Evolutionary conservation across 169 alveolate species (phyloP), one percentile per base, ranked within the genome.

Genomic region (Cryptosporidium muris): DNA sequence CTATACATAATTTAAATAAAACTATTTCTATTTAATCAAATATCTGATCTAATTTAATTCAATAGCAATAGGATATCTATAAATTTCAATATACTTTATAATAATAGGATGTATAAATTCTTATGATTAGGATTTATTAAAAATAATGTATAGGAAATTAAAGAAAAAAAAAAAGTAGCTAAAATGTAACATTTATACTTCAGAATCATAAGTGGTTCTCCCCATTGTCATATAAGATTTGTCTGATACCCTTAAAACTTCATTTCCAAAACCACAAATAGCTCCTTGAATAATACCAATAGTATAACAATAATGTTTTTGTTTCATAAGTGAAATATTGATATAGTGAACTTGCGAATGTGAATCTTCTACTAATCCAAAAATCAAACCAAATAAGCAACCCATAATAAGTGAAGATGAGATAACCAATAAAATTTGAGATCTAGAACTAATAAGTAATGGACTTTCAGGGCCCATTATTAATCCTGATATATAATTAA

Each of bases 361-460:
- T 82, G 95, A 98, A 36, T 95, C 96, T 81, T 95, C 98, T 90
- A 96, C 90, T 52, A 97, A 68, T 43, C 99, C 99, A 81, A 95
- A 97, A 37, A 96, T 92, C 66, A 94, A 93, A 36, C 99, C 99
- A 64, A 96, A 96, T 16, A 95, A 68, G 25, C 94, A 96, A 8
- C 99, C 99, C 97, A 97, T 95, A 47, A 92, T 53, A 54, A 96
- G 82, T 36, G 99, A 94, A 52, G 95, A 81, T 47, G 90, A 80
- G 14, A 97, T 80, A 51, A 97, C 95, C 67, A 95, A 80, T 43
- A 88, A 6, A 68, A 93, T 96, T 89, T 95, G 98, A 51, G 95
- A 93, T 58, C 74, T 90, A 1, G 97, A 90, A 80, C 93, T 97
- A 14, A 95, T 96, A 62, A 95, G 80, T n/a, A 97, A 95, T 63